Evolutionary conservation across 371 early-diverging fungal genomes (phyloP).

Genomic region (Mucor circinelloides): DNA sequence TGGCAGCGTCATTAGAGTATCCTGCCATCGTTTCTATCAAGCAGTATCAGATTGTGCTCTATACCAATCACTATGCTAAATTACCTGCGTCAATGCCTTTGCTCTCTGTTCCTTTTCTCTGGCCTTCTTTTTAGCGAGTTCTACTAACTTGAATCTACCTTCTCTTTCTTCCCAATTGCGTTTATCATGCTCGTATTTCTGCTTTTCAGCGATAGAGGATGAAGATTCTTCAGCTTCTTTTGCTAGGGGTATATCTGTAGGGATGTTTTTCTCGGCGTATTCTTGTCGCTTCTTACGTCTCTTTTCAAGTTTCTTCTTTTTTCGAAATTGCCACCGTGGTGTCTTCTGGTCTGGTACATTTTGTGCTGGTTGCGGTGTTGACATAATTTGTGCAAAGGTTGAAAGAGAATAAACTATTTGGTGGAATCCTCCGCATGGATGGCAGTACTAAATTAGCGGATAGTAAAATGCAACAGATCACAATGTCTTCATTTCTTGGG

Average conservation of each 20-base stretch:
- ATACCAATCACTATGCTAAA: neutral
- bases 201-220: neutral
- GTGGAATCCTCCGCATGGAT: neutral
- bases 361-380: neutral
- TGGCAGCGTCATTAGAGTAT: conserved; percentile 21
- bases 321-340: conserved; percentile 26
- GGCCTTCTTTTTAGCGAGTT: conserved; percentile 15
- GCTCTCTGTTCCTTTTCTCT: conserved; percentile 19
- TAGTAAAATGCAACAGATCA: neutral
- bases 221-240: neutral
- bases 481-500: too few relatives aligned
- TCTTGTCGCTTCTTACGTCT: conserved; percentile 12
- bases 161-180: conserved; percentile 27
- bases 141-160: conserved; percentile 9
- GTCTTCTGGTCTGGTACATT: neutral
- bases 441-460: neutral
- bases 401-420: neutral
- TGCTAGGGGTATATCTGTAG: neutral
- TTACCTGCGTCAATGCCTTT: conserved; percentile 22
- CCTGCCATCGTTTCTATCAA: conserved; percentile 24
- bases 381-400: neutral
- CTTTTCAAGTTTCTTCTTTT: conserved; percentile 19
- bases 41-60: neutral
- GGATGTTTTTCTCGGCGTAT: neutral
- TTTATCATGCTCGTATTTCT: conserved; percentile 18